A percentile compares a stretch with the other conserved stretches of the same genome.
phyloP scores from a whole-genome alignment of 2,329 filamentous ascomycete species.

The Arachnomyces sp. region DNA sequence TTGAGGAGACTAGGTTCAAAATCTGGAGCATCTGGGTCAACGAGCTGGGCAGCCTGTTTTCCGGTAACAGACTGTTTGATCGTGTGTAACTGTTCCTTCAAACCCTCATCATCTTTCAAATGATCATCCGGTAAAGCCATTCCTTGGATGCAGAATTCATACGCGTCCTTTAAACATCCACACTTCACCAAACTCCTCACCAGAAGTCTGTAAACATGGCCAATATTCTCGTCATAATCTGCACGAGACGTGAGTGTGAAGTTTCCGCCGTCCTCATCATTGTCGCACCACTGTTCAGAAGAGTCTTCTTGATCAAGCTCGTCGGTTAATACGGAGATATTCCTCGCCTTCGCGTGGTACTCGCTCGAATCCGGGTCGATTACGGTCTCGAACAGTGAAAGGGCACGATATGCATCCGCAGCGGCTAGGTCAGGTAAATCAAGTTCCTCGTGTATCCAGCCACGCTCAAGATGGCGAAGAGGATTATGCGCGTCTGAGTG shows the following conservation, averaged over 20 bases:
- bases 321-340: slow-evolving; percentile 3
- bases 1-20: slow-evolving; percentile 26
- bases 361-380: slow-evolving; percentile 67
- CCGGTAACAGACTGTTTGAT: slow-evolving; percentile 20
- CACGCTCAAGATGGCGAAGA: slow-evolving; percentile 45
- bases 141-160: slow-evolving; percentile 30
- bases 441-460: slow-evolving; percentile 62
- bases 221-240: slow-evolving; percentile 29
- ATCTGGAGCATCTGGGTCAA: slow-evolving; percentile 6
- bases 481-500: slow-evolving; percentile 36
- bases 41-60: too few relatives aligned
- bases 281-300: slow-evolving; percentile 4
- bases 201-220: slow-evolving; percentile 29
- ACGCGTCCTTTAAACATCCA: slow-evolving; percentile 35
- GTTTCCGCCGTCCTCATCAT: slow-evolving; percentile 28
- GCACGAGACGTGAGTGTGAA: slow-evolving; percentile 23
- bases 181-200: slow-evolving; percentile 30
- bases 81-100: slow-evolving; percentile 22
- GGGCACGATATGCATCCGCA: slow-evolving; percentile 81
- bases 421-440: slow-evolving; percentile 85
- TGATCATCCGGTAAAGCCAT: slow-evolving; percentile 16
- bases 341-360: slow-evolving; percentile 60
- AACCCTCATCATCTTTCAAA: slow-evolving; percentile 7
- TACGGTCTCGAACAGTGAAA: slow-evolving; percentile 79
- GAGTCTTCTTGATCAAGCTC: slow-evolving; percentile 12